Evolutionary conservation across 2,329 filamentous ascomycete species (phyloP), one percentile per base, ranked within the genome.

Genomic region (Botrytis pseudocinerea): DNA sequence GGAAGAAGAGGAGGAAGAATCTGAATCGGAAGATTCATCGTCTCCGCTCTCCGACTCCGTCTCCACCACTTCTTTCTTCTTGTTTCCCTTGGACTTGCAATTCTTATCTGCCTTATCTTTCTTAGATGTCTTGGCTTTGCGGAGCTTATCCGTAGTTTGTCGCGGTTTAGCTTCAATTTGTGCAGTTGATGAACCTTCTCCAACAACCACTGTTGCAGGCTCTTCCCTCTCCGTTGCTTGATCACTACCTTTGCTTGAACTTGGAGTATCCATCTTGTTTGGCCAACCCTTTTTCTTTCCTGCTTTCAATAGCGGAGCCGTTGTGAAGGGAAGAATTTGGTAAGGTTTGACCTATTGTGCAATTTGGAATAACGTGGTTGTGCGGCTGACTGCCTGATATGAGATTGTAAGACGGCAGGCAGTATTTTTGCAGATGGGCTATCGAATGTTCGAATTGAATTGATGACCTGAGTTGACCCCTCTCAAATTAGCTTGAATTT

Each of bases 181-280:
- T 63, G 75, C 66, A 61, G 64, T 75, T 12, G 74, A 72, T 44
- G 63, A 74, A 28, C 71, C 71, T 71, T 79, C 77, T 14, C 74
- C 76, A 35, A 70, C 62, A 22, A 71, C 69, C 22, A 66, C 64
- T 40, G 76, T 76, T 60, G 75, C 44, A 38, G 62, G 63, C 38
- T 75, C 76, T 32, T 78, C 77, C 42, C 78, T 76, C 73, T 79
- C 78, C 14, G 73, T 75, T 48, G 72, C 73, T 59, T 74, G 74
- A 42, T 77, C 77, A 48, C 78, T 78, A 57, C 35, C 65, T 73
- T 78, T 76, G 72, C 71, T 76, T 44, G 78, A 78, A 69, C 66
- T 78, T 59, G 77, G 77, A 70, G 77, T 79, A 77, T 79, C 78
- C 78, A 79, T 79, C 20, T 59, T 72, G 9, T 48, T n/a, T 40